Evolutionary conservation across 306 rosid species (phyloP).

Genomic region (Erythrophleum fordii): DNA sequence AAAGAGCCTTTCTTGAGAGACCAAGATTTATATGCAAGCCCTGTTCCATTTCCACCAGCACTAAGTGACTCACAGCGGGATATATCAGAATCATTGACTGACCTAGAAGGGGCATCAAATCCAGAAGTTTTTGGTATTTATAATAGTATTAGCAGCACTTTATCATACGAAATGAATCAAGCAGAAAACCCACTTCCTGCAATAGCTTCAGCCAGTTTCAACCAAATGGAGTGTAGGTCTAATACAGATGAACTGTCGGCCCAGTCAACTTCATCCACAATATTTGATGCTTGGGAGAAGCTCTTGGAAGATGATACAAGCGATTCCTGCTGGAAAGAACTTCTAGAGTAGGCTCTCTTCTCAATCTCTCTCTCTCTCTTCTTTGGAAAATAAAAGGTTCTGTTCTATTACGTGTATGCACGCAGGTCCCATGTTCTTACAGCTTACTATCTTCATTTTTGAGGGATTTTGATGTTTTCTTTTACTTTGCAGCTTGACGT

Average conservation of each 20-base stretch:
- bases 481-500: slow-evolving; percentile 65
- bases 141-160: not conserved
- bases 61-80: slow-evolving; percentile 32
- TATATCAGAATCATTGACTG: slow-evolving; percentile 42
- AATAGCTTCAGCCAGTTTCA: slow-evolving; percentile 33
- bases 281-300: slow-evolving; percentile 79
- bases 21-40: slow-evolving; percentile 39
- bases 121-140: slow-evolving; percentile 17
- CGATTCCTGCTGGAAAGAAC: slow-evolving; percentile 81
- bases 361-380: not conserved
- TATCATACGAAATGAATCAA: slow-evolving; percentile 18
- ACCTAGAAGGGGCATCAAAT: slow-evolving; percentile 39
- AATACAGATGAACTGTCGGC: slow-evolving; percentile 26
- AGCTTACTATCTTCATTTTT: not conserved
- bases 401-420: not conserved
- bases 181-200: slow-evolving; percentile 44
- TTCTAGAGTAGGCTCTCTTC: slow-evolving; percentile 65
- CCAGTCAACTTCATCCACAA: slow-evolving; percentile 42
- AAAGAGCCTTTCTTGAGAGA: slow-evolving; percentile 5
- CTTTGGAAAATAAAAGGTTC: too few relatives aligned
- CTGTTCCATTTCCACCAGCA: slow-evolving; percentile 37
- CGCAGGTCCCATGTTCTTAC: not conserved
- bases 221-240: slow-evolving; percentile 47
- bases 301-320: slow-evolving; percentile 63
- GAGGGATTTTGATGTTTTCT: not conserved